Conservation (phyloP, 2,329 filamentous ascomycete genomes). For the Aspergillus clavatus region DNA sequence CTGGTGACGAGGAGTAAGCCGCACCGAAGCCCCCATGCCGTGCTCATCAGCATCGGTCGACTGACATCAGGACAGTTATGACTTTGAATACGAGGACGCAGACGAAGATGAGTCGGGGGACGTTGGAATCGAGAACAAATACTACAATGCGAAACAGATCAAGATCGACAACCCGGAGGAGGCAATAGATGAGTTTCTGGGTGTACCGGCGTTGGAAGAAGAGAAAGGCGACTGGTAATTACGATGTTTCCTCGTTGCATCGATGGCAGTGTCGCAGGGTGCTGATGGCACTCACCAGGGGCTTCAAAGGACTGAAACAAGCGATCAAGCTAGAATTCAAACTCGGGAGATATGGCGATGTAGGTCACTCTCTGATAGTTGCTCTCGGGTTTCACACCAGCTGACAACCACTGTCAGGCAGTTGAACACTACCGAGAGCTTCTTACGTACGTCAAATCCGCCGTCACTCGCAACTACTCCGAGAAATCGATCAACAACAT, state of each 20-base stretch:
- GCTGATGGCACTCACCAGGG: constrained; percentile 44
- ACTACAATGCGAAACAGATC: constrained; percentile 98
- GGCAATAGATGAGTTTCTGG: constrained; percentile 88
- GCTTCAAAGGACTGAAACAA: constrained; percentile 96
- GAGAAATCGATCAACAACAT: constrained; percentile 99
- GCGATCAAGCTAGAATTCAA: constrained; percentile 97
- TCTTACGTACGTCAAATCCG: constrained; percentile 93
- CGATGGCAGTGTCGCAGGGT: constrained; percentile 14
- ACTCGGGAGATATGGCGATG: constrained; percentile 80
- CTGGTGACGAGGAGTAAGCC: constrained; percentile 74
- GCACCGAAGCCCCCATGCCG: background rate
- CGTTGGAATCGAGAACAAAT: constrained; percentile 97
- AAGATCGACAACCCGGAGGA: constrained; percentile 82
- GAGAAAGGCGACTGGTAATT: constrained; percentile 88
- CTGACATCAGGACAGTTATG: constrained; percentile 56
- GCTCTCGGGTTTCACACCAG: background rate
- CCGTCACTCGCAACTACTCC: constrained; percentile 95
- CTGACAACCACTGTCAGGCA: constrained; percentile 52
- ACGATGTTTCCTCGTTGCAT: background rate
- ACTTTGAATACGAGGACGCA: constrained; percentile 96
- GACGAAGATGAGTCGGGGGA: constrained; percentile 84
- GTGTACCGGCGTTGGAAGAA: constrained; percentile 72
- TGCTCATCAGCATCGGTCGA: constrained; percentile 17
- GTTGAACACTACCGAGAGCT: constrained; percentile 91
- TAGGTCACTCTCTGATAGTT: constrained; percentile 32